These are phyloP conservation scores for Arachis hypogaea DNA, from an alignment of 306 rosid genomes.

Conservation along the genomic window DNA sequence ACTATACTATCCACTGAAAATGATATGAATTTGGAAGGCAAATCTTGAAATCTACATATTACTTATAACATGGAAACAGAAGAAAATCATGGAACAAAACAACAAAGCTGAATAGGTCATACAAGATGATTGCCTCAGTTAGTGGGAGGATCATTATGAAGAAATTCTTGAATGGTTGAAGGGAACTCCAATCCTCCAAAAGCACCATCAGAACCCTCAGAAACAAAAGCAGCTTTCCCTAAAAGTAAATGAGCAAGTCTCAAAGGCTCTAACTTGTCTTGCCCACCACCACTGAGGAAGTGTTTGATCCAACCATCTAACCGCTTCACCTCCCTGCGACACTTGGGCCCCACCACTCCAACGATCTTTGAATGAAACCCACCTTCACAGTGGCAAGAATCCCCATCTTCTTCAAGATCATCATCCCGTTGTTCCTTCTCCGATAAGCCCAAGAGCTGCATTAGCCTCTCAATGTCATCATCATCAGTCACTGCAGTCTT, in stretches of 20 bases:
- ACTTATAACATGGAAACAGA: not conserved
- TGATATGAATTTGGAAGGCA: not conserved
- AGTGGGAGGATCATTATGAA: conserved; percentile 67
- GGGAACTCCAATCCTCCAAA: conserved; percentile 73
- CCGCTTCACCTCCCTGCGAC: conserved; percentile 71
- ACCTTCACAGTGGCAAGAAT: conserved; percentile 74
- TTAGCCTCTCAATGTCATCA: conserved; percentile 60
- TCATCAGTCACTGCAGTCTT: conserved; percentile 32
- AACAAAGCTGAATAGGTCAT: not conserved
- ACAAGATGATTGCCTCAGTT: conserved; percentile 25
- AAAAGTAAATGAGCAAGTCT: conserved; percentile 81
- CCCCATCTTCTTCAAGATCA: conserved; percentile 36
- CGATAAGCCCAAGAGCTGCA: conserved; percentile 63
- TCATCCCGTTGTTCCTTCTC: conserved; percentile 31
- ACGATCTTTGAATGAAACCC: conserved; percentile 83
- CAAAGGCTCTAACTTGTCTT: conserved; percentile 66
- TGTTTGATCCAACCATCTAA: conserved; percentile 79
- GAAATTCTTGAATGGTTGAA: conserved; percentile 69
- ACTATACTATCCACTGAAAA: not conserved
- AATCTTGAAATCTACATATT: not conserved
- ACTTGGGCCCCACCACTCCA: conserved; percentile 82
- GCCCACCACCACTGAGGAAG: conserved; percentile 58
- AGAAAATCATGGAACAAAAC: conserved; percentile 19
- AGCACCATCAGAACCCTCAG: conserved; percentile 51
- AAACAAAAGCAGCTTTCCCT: conserved; percentile 66